Conservation (phyloP, 2,329 filamentous ascomycete genomes). For the Monosporascus cannonballus region DNA sequence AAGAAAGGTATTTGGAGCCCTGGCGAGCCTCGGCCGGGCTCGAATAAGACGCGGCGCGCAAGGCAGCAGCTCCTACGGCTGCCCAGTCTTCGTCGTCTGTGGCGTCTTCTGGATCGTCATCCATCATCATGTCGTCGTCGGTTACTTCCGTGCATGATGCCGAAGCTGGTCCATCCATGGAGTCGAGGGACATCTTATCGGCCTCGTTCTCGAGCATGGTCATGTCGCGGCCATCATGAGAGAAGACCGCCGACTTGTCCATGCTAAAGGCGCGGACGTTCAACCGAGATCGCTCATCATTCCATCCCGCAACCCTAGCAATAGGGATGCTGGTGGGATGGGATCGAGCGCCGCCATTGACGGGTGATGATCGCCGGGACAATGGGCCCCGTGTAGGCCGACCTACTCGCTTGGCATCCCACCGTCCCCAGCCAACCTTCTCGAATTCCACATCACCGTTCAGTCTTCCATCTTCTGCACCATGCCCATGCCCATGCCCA, state of each 20-base stretch:
- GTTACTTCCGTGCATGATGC: constrained; percentile 72
- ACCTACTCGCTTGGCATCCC: constrained; percentile 76
- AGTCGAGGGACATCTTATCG: constrained; percentile 88
- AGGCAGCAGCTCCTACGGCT: constrained; percentile 76
- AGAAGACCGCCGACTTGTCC: constrained; percentile 69
- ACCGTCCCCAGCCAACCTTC: constrained; percentile 96
- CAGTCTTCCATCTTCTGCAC: constrained; percentile 51
- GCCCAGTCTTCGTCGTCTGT: constrained; percentile 98
- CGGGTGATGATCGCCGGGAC: constrained; percentile 33
- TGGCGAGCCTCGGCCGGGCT: constrained; percentile 51
- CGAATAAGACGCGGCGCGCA: constrained; percentile 63
- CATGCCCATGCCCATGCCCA: constrained; percentile 37
- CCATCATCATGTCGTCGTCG: constrained; percentile 58
- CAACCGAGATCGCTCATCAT: constrained; percentile 41
- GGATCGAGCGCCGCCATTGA: constrained; percentile 33
- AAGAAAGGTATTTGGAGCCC: constrained; percentile 39
- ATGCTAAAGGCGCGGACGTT: constrained; percentile 52
- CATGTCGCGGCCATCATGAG: constrained; percentile 60
- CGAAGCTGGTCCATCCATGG: constrained; percentile 59
- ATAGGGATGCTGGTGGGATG: constrained; percentile 53
- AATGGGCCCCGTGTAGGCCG: constrained; percentile 43
- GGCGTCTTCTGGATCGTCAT: constrained; percentile 74
- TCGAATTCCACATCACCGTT: constrained; percentile 77
- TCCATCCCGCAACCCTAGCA: constrained; percentile 36
- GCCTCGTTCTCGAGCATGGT: constrained; percentile 77